Evolutionary conservation across 2,329 filamentous ascomycete genomes (phyloP), one percentile per base, ranked within the genome.

Genomic region (Albifimbria verrucaria): DNA sequence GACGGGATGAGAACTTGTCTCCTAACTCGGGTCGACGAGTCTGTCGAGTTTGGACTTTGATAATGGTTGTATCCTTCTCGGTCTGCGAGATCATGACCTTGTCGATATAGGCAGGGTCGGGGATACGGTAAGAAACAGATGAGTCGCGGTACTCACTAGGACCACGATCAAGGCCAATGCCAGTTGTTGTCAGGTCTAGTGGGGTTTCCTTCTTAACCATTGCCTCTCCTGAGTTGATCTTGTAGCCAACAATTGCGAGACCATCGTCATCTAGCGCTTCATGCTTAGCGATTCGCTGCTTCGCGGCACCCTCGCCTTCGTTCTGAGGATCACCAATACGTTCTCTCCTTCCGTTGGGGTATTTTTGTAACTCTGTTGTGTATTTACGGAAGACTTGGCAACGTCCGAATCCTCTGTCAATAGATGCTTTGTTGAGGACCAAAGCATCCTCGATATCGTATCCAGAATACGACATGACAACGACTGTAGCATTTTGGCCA

Each of bases 401-500:
- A 36, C 94, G 87, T 45, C 94, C 95, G 65, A 97, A 99, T 4
- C 94, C 95, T 63, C 94, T 85, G 64, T 99, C 95, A 54, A 92
- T 87, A 0, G 92, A 97, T 10, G 92, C 92, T 75, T 97, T 97
- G 77, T 99, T 99, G 56, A 99, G 71, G 2, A 99, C 93, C 18
- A 99, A 80, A 10, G 94, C 94, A 78, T 99, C 94, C 77, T 99
- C 94, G 62, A 99, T 99, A 84, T 99, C 94, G 73, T 99, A 99
- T 22, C 94, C 94, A 11, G 93, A 97, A 73, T 94, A 99, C 48
- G 92, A 97, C 94, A 99, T 99, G 73, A 99, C 94, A 6, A 96
- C 94, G 23, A 99, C 94, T 1, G 90, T 96, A 4, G 94, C 95
- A 57, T 97, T 97, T 67, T 99, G 94, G 0, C 94, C 94, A 5